Evolutionary conservation across 1,139 yeast species (phyloP).

Genomic region (Candida pseudoviswanathii): DNA sequence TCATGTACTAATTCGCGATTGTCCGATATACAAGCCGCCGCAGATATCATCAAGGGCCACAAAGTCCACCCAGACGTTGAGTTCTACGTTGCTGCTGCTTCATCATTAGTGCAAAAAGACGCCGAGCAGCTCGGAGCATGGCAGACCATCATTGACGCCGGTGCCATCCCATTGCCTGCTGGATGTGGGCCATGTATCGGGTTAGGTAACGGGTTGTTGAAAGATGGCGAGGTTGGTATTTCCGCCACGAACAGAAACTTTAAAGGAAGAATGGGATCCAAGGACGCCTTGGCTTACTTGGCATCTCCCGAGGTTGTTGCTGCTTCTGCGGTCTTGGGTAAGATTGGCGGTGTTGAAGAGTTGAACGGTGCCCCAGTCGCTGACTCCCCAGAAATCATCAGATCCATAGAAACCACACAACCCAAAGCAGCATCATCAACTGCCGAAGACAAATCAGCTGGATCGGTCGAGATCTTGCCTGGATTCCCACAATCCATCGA

Average conservation of each 20-base stretch:
- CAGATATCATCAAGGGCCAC: slow-evolving; percentile 75
- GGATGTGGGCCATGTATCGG: slow-evolving; percentile 99
- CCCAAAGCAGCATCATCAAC: slow-evolving; percentile 18
- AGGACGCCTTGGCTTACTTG: slow-evolving; percentile 91
- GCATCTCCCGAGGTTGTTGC: slow-evolving; percentile 99
- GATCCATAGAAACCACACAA: slow-evolving; percentile 43
- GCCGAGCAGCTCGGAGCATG: slow-evolving; percentile 92
- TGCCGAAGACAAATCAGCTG: slow-evolving; percentile 30
- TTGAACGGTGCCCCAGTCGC: slow-evolving; percentile 60
- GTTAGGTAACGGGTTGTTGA: slow-evolving; percentile 86
- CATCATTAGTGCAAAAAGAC: slow-evolving; percentile 87
- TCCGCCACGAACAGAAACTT: slow-evolving; percentile 98
- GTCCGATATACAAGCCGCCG: slow-evolving; percentile 93
- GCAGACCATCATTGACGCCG: slow-evolving; percentile 86
- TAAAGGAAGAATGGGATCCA: slow-evolving; percentile 99
- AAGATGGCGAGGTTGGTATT: slow-evolving; percentile 97
- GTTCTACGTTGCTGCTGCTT: slow-evolving; percentile 97
- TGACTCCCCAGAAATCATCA: slow-evolving; percentile 47
- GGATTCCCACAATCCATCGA: slow-evolving; percentile 89
- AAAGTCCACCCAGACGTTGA: slow-evolving; percentile 88
- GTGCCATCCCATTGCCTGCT: slow-evolving; percentile 93
- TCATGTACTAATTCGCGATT: slow-evolving; percentile 96
- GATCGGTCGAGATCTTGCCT: slow-evolving; percentile 67
- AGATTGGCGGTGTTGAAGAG: slow-evolving; percentile 91
- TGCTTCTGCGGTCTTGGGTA: slow-evolving; percentile 93